A percentile compares a stretch with the other conserved stretches of the same genome.
Evolutionary conservation across 768 basidiomycete genomes (phyloP).

Genomic region (Leccinum boreale): DNA sequence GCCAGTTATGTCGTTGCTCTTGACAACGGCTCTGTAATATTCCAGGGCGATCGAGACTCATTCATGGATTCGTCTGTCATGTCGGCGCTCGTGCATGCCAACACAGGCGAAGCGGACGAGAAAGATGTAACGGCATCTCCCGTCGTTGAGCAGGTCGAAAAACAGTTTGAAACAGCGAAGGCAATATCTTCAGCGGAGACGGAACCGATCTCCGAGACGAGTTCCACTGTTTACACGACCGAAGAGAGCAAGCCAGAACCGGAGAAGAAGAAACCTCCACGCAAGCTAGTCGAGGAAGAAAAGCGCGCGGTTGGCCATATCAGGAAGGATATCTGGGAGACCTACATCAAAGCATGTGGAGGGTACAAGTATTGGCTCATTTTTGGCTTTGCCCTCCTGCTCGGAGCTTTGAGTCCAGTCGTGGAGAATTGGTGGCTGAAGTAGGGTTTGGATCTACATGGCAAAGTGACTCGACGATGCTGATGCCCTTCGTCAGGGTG

Average conservation of each 20-base stretch:
- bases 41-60: constrained; percentile 59
- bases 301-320: constrained; percentile 74
- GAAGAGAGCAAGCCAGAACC: constrained; percentile 36
- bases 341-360: constrained; percentile 52
- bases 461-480: constrained; percentile 4
- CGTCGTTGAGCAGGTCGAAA: constrained; percentile 2
- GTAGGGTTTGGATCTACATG: constrained; percentile 25
- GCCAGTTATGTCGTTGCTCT: constrained; percentile 82
- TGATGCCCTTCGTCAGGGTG: constrained; percentile 34
- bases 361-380: constrained; percentile 52
- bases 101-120: constrained; percentile 35
- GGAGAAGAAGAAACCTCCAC: constrained; percentile 57
- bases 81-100: constrained; percentile 62
- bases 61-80: constrained; percentile 72
- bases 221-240: constrained; percentile 40
- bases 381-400: constrained; percentile 49
- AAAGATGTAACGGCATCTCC: constrained; percentile 35
- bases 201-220: constrained; percentile 38
- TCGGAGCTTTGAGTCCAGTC: constrained; percentile 64
- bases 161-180: constrained; percentile 8
- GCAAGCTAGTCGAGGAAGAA: constrained; percentile 86
- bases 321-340: constrained; percentile 59
- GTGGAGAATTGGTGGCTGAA: constrained; percentile 71
- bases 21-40: constrained; percentile 67
- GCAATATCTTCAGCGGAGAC: constrained; percentile 21